A percentile compares a stretch with the other conserved stretches of the same genome.
These are phyloP conservation scores for Plenodomus biglobosus DNA, from an alignment of 2,329 filamentous ascomycete genomes.

Conservation along the genomic window DNA sequence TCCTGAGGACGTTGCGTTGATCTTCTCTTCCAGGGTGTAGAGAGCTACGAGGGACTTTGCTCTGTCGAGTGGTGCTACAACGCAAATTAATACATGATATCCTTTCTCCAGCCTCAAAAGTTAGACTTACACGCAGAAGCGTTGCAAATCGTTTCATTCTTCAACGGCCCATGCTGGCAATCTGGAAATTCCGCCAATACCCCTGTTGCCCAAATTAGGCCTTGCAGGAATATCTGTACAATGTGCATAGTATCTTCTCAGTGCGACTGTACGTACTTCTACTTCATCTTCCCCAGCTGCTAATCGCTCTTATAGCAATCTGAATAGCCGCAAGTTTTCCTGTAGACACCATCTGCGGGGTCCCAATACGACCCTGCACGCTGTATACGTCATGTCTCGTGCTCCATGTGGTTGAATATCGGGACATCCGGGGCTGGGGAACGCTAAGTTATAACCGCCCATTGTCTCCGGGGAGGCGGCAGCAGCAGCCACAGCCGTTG, in stretches of 20 bases:
- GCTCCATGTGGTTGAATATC: slow-evolving; percentile 5
- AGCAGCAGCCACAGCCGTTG: slow-evolving; percentile 10
- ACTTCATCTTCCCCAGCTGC: not conserved
- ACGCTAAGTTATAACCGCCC: slow-evolving; percentile 7
- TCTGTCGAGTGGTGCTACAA: slow-evolving; percentile 26
- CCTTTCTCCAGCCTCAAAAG: not conserved
- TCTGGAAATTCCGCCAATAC: slow-evolving; percentile 50
- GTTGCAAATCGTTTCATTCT: slow-evolving; percentile 56
- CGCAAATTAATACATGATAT: not conserved
- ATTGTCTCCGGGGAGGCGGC: slow-evolving; percentile 2
- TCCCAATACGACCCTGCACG: slow-evolving; percentile 5
- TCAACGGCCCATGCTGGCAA: slow-evolving; percentile 54
- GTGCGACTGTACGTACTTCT: not conserved
- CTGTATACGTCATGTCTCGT: slow-evolving; percentile 16
- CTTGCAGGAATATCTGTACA: slow-evolving; percentile 8
- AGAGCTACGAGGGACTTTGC: slow-evolving; percentile 30
- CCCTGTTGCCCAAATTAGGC: slow-evolving; percentile 12
- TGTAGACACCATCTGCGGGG: not conserved
- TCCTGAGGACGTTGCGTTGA: slow-evolving; percentile 55
- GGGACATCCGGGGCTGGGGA: not conserved
- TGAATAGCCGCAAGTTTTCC: slow-evolving; percentile 20
- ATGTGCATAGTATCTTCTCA: slow-evolving; percentile 11
- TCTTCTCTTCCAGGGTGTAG: slow-evolving; percentile 46
- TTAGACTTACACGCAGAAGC: slow-evolving; percentile 37
- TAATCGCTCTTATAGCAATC: slow-evolving; percentile 13